These are phyloP conservation scores for Globisporangium lucens DNA, from an alignment of 352 stramenopile genomes.

Conservation along the genomic window DNA sequence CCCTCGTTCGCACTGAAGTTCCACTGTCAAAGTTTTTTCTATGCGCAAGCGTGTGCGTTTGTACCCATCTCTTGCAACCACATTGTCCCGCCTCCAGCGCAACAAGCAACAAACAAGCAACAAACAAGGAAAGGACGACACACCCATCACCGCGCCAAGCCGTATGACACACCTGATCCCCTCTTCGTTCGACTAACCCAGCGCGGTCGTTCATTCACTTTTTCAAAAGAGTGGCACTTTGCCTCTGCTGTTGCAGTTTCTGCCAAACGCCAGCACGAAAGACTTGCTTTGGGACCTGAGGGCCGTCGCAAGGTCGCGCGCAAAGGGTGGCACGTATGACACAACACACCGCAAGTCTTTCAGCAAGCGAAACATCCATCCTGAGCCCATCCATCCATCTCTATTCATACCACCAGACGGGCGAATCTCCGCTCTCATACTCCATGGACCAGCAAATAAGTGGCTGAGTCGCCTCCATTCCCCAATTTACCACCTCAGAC, in stretches of 20 bases:
- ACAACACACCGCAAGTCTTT: background rate
- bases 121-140: background rate
- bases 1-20: background rate
- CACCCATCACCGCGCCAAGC: background rate
- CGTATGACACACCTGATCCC: background rate
- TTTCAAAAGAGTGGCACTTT: background rate
- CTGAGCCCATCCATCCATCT: conserved; percentile 1
- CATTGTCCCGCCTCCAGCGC: background rate
- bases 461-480: background rate
- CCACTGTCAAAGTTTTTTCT: background rate
- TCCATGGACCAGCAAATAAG: background rate
- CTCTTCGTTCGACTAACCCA: background rate
- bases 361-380: background rate
- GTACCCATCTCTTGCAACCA: background rate
- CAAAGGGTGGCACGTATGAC: conserved; percentile 5
- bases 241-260: background rate
- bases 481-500: background rate
- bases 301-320: background rate
- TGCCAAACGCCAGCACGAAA: background rate
- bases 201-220: background rate
- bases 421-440: background rate
- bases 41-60: background rate
- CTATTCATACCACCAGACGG: background rate
- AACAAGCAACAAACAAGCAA: background rate
- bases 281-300: background rate